Conservation (phyloP, 2,329 filamentous ascomycete species). For the Diaporthe nobilis region DNA sequence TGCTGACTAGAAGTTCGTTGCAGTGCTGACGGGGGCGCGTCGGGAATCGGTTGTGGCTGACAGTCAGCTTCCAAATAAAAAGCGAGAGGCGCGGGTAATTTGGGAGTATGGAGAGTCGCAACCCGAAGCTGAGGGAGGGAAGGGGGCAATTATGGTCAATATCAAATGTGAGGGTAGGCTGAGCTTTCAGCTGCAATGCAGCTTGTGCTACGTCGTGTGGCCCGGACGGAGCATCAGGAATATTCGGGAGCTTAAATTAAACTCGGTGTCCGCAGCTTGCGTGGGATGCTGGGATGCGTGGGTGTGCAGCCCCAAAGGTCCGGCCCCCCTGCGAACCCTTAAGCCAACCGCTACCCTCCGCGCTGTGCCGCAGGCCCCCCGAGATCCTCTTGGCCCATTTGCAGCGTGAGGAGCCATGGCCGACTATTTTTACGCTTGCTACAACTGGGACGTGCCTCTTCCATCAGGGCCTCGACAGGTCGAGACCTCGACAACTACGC, state of each 20-base stretch:
- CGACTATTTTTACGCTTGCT: slow-evolving; percentile 30
- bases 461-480: not conserved
- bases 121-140: not conserved
- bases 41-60: slow-evolving; percentile 11
- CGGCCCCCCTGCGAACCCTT: slow-evolving; percentile 1
- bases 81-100: not conserved
- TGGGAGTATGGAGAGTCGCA: not conserved
- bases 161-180: not conserved
- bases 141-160: slow-evolving; percentile 3
- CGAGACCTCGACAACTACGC: slow-evolving; percentile 5
- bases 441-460: slow-evolving; percentile 17
- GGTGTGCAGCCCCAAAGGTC: slow-evolving; percentile 3
- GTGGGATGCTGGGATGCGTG: not conserved
- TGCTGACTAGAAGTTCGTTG: not conserved
- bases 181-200: slow-evolving; percentile 17
- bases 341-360: slow-evolving; percentile 21
- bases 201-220: not conserved
- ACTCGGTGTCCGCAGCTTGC: slow-evolving; percentile 4
- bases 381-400: not conserved
- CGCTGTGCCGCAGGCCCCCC: slow-evolving; percentile 14
- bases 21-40: slow-evolving; percentile 5
- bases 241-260: slow-evolving; percentile 29
- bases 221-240: slow-evolving; percentile 12
- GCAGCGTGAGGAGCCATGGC: not conserved
- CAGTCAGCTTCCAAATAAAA: not conserved